Evolutionary conservation across 108 stramenopile genomes (phyloP), one percentile per base, ranked within the genome.

Genomic region (Chaetoceros muelleri): DNA sequence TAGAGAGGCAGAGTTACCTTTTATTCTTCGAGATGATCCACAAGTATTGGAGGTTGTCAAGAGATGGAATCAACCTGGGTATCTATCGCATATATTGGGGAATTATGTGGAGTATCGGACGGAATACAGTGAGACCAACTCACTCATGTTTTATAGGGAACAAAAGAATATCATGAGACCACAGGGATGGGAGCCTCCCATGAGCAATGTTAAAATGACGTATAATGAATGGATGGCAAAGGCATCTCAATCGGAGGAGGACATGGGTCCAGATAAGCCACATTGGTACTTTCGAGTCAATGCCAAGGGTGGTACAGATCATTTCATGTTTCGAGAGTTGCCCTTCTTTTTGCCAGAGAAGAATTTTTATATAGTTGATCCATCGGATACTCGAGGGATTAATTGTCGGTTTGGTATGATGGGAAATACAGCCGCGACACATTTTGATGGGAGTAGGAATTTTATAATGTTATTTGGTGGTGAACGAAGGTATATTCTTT

Each of bases 321-420:
- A 57, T 22, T 69, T 69, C 49, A 51, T 82, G 22, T 82, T 75
- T 52, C 55, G 78, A 28, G 80, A 84, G 46, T 44, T 88, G 27
- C 45, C 76, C 7, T 77, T 80, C 52, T 88, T 79, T 61, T 48
- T 80, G 28, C 72, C 70, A 18, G 54, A 50, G 27, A 29, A 0
- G 62, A 34, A 13, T 58, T 56, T 91, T 25, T 90, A 90, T 63
- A 70, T 94, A 30, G 77, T 69, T 53, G 75, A 87, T 23, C 79
- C 79, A 45, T 58, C 31, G 1, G 56, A 53, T 18, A 76, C 82
- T 48, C 72, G 79, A 22, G 92, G 87, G 8, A 91, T 96, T 50
- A 87, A 96, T 72, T 96, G 95, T 69, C 81, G 95, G 20, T 96
- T 96, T 56, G 95, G 95, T 53, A 94, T 94, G 93, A 76, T 62